Evolutionary conservation across 345 rosid genomes (phyloP), one percentile per base, ranked within the genome.

Genomic region (Eucalyptus victrix): DNA sequence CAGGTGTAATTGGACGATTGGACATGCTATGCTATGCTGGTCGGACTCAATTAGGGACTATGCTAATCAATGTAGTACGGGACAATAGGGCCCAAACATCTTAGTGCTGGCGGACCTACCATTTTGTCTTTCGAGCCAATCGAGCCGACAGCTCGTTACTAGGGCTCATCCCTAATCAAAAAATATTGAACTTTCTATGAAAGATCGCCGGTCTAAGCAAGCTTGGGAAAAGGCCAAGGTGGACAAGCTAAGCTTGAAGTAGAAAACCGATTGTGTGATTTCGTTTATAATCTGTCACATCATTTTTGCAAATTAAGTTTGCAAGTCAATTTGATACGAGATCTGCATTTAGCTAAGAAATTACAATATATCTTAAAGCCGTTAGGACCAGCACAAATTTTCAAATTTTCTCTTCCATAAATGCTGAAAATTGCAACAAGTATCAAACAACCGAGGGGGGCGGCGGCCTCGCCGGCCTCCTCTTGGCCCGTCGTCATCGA

Each of bases 211-310:
- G 56, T 19, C 24, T 4, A 53, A 53, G 26, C 58, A 53, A 56
- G 62, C 30, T 56, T 56, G 3, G 3, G 12, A 8, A 12, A 54
- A 0, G 60, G 12, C 28, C 60, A 4, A 23, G 62, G 30, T 23
- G 3, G 62, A 9, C 62, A 24, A 24, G 3, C 62, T 0, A 0
- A 1, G 3, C 28, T 24, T 5, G 62, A 24, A 56, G 62, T 2
- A 56, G 30, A 4, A 56, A 9, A 56, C 6, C 3, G 3, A 9
- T 56, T 0, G 62, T 23, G 3, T 1, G 30, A 56, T 23, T 10
- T 0, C 6, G 4, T 56, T 56, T 56, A 56, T 56, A 24, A 24
- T 56, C 6, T 0, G 0, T 4, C 62, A 1, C 30, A 56, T 56
- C 62, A 24, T 2, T 4, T 24, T 24, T 23, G 0, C 0, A 56